Evolutionary conservation across 768 basidiomycete species (phyloP), one percentile per base, ranked within the genome.

Genomic region (Pleurotus citrinopileatus): DNA sequence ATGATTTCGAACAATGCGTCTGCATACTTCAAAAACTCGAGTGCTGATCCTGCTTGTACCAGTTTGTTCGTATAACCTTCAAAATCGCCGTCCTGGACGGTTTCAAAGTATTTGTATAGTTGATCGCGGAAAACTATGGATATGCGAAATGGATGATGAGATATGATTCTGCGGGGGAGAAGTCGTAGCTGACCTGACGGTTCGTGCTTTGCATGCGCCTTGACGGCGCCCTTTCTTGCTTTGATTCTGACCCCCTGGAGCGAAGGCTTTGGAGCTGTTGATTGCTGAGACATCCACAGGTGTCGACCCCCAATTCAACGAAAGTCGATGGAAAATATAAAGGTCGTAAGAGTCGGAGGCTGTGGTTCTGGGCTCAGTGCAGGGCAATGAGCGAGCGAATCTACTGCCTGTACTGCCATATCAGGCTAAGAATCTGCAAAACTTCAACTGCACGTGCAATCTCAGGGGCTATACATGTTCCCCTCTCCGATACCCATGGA

Each of bases 11-110:
- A 98, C 63, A 98, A 86, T 53, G 88, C 81, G 63, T 97, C 94
- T 72, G 93, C 91, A 86, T 98, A 98, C 76, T 97, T 97, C 71
- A 95, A 85, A 65, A 85, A 88, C 73, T 99, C 97, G 70, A 99
- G 89, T 45, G 91, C 87, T 22, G 88, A 84, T 38, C 95, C 96
- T 54, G 95, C 94, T 70, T 90, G 88, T 61, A 94, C 81, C 64
- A 99, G 84, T 73, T 93, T 93, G 64, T 84, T 79, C 42, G 86
- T 71, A 68, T 89, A 86, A 10, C 82, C 76, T 60, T 96, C 94
- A 69, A 93, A 94, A 65, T 94, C 92, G 69, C 77, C 80, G 53
- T 80, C 78, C 20, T 82, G 79, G 43, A 92, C 86, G 25, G 89
- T 86, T 75, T 94, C 91, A 42, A 96, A 82, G 62, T 94, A 86